phyloP scores from a whole-genome alignment of 345 rosid species.

The Bruguiera parviflora region DNA sequence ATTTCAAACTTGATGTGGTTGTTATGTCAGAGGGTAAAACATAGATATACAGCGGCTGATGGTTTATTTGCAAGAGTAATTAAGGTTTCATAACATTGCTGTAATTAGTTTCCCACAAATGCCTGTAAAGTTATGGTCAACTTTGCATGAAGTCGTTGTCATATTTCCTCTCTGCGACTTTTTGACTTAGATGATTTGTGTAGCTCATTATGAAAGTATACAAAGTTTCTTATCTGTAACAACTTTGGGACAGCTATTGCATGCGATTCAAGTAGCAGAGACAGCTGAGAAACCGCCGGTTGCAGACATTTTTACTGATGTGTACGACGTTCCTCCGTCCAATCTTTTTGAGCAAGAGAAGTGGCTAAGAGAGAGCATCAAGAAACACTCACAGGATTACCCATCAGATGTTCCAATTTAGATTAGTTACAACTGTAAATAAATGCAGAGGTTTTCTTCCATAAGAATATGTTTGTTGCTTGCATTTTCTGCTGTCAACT shows the following conservation, averaged over 20 bases:
- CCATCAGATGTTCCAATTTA: constrained; percentile 53
- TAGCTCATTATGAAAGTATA: background rate
- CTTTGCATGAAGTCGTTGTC: background rate
- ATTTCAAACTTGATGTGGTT: background rate
- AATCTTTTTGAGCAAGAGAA: constrained; percentile 72
- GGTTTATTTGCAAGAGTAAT: background rate
- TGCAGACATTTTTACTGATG: constrained; percentile 62
- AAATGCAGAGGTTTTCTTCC: background rate
- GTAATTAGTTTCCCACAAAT: background rate
- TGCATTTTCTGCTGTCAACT: background rate
- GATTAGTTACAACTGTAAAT: background rate
- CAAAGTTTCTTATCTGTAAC: background rate
- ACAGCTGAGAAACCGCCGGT: constrained; percentile 64
- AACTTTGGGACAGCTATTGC: constrained; percentile 48
- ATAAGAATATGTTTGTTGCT: background rate
- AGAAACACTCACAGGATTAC: constrained; percentile 61
- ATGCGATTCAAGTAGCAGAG: constrained; percentile 76
- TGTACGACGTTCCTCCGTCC: constrained; percentile 60
- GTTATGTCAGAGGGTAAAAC: no score
- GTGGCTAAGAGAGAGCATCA: constrained; percentile 48
- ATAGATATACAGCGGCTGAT: no score
- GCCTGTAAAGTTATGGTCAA: background rate
- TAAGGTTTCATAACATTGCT: background rate
- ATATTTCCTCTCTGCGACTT: background rate
- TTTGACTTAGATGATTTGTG: background rate